phyloP scores from a whole-genome alignment of 1,139 yeast genomes.

The Hemisphaericaspora subhashii region DNA sequence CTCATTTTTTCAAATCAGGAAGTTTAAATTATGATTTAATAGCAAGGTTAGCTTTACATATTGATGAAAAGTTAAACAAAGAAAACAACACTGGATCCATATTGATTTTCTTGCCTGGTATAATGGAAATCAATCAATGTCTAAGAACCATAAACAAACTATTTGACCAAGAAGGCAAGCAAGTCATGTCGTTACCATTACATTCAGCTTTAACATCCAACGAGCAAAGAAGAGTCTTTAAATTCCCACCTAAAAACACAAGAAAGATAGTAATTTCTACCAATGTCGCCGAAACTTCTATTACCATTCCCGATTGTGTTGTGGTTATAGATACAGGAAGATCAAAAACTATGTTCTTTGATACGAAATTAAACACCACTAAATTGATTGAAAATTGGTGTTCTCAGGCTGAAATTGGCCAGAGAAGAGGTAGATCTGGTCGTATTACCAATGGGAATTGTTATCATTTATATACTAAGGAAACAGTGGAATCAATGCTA shows the following conservation, averaged over 20 bases:
- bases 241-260: conserved; percentile 45
- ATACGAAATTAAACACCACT: conserved; percentile 65
- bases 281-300: conserved; percentile 85
- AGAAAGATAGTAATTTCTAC: conserved; percentile 90
- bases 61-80: conserved; percentile 46
- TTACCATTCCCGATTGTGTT: conserved; percentile 91
- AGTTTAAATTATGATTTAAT: conserved; percentile 74
- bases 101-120: conserved; percentile 85
- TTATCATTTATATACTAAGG: conserved; percentile 72
- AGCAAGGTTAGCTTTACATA: conserved; percentile 50
- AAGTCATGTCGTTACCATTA: conserved; percentile 62
- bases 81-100: conserved; percentile 66
- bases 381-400: conserved; percentile 81
- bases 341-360: conserved; percentile 75
- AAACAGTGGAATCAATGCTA: conserved; percentile 59
- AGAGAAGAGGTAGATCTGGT: conserved; percentile 98
- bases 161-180: conserved; percentile 17
- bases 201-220: conserved; percentile 83
- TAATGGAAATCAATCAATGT: conserved; percentile 72
- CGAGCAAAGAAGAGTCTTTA: conserved; percentile 81
- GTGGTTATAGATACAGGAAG: conserved; percentile 89
- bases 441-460: conserved; percentile 85
- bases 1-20: conserved; percentile 62
- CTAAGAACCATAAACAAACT: conserved; percentile 24
- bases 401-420: conserved; percentile 87